Base-by-base conservation (phyloP, 2,329 filamentous ascomycete species). In the Nemania diffusa region DNA sequence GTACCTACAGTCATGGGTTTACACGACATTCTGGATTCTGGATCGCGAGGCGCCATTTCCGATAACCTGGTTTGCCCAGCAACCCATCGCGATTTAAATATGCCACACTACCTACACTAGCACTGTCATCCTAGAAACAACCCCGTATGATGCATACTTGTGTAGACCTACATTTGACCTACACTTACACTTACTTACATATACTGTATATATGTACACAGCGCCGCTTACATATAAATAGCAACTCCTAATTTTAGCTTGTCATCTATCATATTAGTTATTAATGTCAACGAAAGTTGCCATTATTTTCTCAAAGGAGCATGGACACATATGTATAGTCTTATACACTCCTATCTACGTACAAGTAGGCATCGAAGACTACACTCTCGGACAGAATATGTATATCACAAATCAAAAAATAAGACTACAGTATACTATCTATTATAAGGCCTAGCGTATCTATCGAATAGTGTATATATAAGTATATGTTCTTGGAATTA, bases 61-160 rank as follows among this genome's bases (percentile, higher is more conserved):
- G 59, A 60, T 59, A 56, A 63, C 64, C 64, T 63, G 64, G 64
- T 59, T 67, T 59, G 24, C 40, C 48, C 29, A 62, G 29, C 42
- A 40, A 32, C 52, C 42, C 44, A 42, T 57, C n/a, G 27, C 40
- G 20, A 40, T 56, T 29, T 32, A 22, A 44, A 32, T 32, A 52
- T 37, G 15, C 57, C 42, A 37, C 37, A 40, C 37, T 15, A 11
- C 1, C 37, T 17, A 40, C 20, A 11, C 20, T 48, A 48, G 27
- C 17, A 15, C 37, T 40, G 56, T 34, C 20, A 58, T 58, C 61
- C 53, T 50, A 37, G 44, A 48, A 64, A 37, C 59, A 48, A 34
- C 5, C 37, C 37, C 37, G 17, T 40, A 15, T 40, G 37, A 15
- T 40, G 17, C 37, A n/a, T n/a, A n/a, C n/a, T n/a, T n/a, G n/a